Evolutionary conservation across 192 early-diverging fungal species (phyloP).

Genomic region (Dissophora ornata): DNA sequence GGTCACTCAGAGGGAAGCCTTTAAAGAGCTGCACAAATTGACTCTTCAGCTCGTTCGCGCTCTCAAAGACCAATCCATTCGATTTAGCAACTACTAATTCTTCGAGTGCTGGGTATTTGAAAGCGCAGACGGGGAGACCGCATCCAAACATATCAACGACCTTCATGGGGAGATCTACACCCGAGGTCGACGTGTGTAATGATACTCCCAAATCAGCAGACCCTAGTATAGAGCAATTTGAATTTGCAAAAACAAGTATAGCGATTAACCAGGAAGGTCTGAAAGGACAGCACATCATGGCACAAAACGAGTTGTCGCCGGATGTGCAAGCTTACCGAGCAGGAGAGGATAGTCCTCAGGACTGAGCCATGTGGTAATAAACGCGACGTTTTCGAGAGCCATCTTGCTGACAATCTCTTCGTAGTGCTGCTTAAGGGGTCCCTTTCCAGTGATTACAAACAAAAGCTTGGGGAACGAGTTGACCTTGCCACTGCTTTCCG

Average conservation of each 20-base stretch:
- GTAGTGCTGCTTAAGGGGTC: slow-evolving; percentile 81
- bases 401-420: slow-evolving; percentile 69
- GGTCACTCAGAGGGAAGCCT: slow-evolving; percentile 28
- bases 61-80: slow-evolving; percentile 49
- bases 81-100: slow-evolving; percentile 43
- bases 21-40: slow-evolving; percentile 41
- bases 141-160: slow-evolving; percentile 99
- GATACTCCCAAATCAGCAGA: slow-evolving; percentile 93
- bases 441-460: slow-evolving; percentile 94
- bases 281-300: too few relatives aligned
- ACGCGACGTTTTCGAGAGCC: slow-evolving; percentile 62
- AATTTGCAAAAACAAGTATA: neutral
- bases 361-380: slow-evolving; percentile 86
- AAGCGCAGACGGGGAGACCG: slow-evolving; percentile 88
- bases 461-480: slow-evolving; percentile 65
- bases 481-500: slow-evolving; percentile 18
- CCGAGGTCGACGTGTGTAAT: slow-evolving; percentile 94
- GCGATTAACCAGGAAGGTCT: neutral
- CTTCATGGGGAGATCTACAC: slow-evolving; percentile 98
- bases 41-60: slow-evolving; percentile 22
- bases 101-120: slow-evolving; percentile 43
- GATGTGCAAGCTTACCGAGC: slow-evolving; percentile 66
- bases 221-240: too few relatives aligned
- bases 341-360: slow-evolving; percentile 87
- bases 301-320: too few relatives aligned